A percentile compares a stretch with the other conserved stretches of the same genome.
Evolutionary conservation across 306 rosid genomes (phyloP).

Genomic region (Rosa persica): DNA sequence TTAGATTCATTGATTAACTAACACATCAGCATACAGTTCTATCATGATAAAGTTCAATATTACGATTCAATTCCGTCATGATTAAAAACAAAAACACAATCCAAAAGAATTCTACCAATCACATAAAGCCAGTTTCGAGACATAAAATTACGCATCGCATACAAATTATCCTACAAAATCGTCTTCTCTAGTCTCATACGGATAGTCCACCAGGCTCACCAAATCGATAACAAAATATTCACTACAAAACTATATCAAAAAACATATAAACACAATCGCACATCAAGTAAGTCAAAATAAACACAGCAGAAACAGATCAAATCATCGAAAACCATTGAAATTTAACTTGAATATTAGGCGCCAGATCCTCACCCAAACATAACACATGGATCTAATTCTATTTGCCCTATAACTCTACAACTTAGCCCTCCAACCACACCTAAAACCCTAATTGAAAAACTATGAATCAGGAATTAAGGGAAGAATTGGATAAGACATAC

Average conservation of each 20-base stretch:
- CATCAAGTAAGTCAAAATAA: not conserved
- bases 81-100: not conserved
- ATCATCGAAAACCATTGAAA: no score
- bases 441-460: not conserved
- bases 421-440: not conserved
- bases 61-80: no score
- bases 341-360: not conserved
- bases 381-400: not conserved
- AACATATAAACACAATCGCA: not conserved
- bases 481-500: slow-evolving; percentile 19
- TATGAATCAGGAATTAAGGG: not conserved
- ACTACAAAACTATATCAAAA: not conserved
- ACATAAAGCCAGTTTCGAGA: not conserved
- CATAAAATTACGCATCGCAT: not conserved
- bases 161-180: no score
- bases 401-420: no score
- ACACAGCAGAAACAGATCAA: not conserved
- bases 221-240: not conserved
- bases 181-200: no score
- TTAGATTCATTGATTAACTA: not conserved
- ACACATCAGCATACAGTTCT: not conserved
- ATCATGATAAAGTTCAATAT: not conserved
- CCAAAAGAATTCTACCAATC: not conserved
- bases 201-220: not conserved
- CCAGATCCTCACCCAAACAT: slow-evolving; percentile 12